A percentile compares a stretch with the other conserved stretches of the same genome.
Conservation (phyloP, 495 filamentous ascomycete genomes). For the Rusavskia elegans region DNA sequence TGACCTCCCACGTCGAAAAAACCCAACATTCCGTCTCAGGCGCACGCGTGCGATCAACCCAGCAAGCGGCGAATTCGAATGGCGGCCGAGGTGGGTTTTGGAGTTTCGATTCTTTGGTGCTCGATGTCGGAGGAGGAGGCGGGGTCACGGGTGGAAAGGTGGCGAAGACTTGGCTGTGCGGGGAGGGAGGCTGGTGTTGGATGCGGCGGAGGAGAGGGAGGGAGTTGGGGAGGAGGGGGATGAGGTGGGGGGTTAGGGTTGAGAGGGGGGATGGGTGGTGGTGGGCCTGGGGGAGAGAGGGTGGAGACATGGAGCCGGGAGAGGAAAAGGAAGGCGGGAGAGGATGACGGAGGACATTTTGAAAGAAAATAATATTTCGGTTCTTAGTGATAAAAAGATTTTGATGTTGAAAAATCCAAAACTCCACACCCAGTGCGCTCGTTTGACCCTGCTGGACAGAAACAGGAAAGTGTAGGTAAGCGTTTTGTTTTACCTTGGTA, state of each 20-base stretch:
- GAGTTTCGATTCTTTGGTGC: constrained; percentile 15
- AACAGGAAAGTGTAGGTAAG: too few relatives aligned
- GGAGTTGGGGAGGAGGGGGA: constrained; percentile 35
- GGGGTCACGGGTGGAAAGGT: constrained; percentile 15
- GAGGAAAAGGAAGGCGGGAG: neutral
- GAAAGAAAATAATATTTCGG: neutral
- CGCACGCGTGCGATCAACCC: too few relatives aligned
- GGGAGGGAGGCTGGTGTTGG: constrained; percentile 29
- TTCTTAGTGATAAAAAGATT: too few relatives aligned
- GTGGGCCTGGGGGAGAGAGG: constrained; percentile 11
- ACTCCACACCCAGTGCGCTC: too few relatives aligned
- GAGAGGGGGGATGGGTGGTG: constrained; percentile 22
- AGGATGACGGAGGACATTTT: neutral
- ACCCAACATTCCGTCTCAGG: too few relatives aligned
- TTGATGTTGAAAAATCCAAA: neutral
- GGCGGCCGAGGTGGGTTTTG: too few relatives aligned
- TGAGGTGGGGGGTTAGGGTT: constrained; percentile 27
- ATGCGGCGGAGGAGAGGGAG: constrained; percentile 40
- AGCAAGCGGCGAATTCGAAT: too few relatives aligned
- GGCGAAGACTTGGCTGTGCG: constrained; percentile 28
- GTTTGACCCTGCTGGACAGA: too few relatives aligned
- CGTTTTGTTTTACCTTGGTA: too few relatives aligned
- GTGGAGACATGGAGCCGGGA: neutral
- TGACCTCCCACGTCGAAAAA: too few relatives aligned
- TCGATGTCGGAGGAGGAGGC: neutral